A percentile compares a stretch with the other conserved stretches of the same genome.
These are phyloP conservation scores for Magnolia kwangsiensis DNA, from an alignment of 164 flowering plant genomes.

Conservation along the genomic window DNA sequence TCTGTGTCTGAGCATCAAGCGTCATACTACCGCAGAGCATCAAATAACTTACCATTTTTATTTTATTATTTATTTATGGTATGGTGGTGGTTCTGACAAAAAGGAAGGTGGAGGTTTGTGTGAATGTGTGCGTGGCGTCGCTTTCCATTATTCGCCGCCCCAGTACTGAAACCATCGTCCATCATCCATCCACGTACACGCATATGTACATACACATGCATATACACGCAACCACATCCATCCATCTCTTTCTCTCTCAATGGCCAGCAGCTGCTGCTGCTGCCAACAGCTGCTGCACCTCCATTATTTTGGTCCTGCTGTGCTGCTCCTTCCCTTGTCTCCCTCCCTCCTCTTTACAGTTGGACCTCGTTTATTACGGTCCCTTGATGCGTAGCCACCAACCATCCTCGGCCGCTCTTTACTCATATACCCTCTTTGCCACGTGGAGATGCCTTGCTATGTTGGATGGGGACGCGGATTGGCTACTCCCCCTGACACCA, in stretches of 20 bases:
- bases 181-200: not conserved
- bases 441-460: not conserved
- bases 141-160: conserved; percentile 15
- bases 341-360: not conserved
- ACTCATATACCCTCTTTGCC: not conserved
- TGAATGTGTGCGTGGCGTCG: conserved; percentile 13
- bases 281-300: not conserved
- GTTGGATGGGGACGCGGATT: not conserved
- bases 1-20: no score
- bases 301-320: not conserved
- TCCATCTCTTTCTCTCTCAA: not conserved
- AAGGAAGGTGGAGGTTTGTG: conserved; percentile 6
- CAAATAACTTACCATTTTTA: no score
- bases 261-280: not conserved
- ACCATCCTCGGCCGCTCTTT: not conserved
- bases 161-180: not conserved
- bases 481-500: no score
- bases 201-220: not conserved
- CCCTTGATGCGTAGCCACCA: not conserved
- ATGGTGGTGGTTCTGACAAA: conserved; percentile 3
- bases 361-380: not conserved
- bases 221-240: not conserved
- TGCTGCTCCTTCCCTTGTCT: not conserved
- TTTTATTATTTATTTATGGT: not conserved
- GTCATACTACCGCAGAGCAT: no score